phyloP scores from a whole-genome alignment of 352 stramenopile species.

The Phytophthora uliginosa region DNA sequence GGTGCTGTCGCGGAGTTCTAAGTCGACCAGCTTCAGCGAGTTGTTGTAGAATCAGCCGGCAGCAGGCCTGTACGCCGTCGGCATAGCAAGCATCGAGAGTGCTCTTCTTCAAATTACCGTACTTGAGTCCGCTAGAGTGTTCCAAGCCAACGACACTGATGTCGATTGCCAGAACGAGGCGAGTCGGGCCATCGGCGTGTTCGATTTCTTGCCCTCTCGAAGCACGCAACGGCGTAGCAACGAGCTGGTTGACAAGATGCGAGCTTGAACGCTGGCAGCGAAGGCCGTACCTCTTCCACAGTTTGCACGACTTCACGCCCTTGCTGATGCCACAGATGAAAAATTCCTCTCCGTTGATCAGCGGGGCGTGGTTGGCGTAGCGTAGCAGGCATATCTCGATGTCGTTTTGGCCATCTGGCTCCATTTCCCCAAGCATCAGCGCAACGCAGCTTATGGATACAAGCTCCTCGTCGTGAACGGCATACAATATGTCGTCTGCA shows the following conservation, averaged over 20 bases:
- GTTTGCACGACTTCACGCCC: constrained; percentile 43
- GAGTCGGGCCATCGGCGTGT: constrained; percentile 6
- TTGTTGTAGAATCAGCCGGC: constrained; percentile 54
- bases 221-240: constrained; percentile 41
- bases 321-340: constrained; percentile 64
- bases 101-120: constrained; percentile 64
- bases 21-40: constrained; percentile 53
- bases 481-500: constrained; percentile 59
- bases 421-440: constrained; percentile 41
- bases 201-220: constrained; percentile 14
- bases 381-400: constrained; percentile 77
- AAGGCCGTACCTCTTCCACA: constrained; percentile 75
- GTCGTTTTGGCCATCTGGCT: constrained; percentile 14
- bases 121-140: constrained; percentile 45
- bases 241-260: constrained; percentile 63
- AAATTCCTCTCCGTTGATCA: constrained; percentile 72
- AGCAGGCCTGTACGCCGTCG: constrained; percentile 47
- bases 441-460: constrained; percentile 62
- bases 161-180: constrained; percentile 68
- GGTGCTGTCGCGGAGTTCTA: constrained; percentile 59
- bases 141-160: constrained; percentile 37
- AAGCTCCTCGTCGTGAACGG: constrained; percentile 35
- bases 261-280: constrained; percentile 41
- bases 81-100: constrained; percentile 60
- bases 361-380: constrained; percentile 79